Conservation (phyloP, 208 protist genomes). For the Tritrichomonas musculus region DNA sequence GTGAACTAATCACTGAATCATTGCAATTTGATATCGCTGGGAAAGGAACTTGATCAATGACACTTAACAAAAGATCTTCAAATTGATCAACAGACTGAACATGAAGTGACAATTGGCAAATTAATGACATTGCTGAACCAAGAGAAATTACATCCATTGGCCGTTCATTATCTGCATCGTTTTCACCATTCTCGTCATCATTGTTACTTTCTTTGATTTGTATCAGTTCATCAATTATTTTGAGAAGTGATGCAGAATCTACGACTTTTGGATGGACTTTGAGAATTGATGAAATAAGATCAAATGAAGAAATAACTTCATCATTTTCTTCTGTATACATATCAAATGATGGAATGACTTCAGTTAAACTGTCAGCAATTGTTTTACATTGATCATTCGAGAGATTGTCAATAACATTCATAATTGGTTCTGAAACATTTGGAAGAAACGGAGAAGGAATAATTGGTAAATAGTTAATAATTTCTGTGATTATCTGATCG, state of each 20-base stretch:
- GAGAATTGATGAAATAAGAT: not conserved
- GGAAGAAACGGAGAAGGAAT: not conserved
- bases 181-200: no score
- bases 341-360: not conserved
- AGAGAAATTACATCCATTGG: not conserved
- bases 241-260: not conserved
- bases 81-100: not conserved
- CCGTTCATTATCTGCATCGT: no score
- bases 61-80: not conserved
- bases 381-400: not conserved
- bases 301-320: not conserved
- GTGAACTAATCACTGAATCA: not conserved
- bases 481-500: not conserved
- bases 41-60: not conserved
- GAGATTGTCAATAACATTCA: not conserved
- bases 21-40: not conserved
- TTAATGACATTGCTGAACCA: not conserved
- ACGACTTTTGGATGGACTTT: not conserved
- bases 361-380: not conserved
- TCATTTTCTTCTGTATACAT: not conserved
- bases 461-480: not conserved
- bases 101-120: not conserved
- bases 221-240: not conserved
- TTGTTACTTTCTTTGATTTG: no score
- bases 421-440: not conserved